Conservation (phyloP, 257 asterid genomes). For the Linaria vulgaris region DNA sequence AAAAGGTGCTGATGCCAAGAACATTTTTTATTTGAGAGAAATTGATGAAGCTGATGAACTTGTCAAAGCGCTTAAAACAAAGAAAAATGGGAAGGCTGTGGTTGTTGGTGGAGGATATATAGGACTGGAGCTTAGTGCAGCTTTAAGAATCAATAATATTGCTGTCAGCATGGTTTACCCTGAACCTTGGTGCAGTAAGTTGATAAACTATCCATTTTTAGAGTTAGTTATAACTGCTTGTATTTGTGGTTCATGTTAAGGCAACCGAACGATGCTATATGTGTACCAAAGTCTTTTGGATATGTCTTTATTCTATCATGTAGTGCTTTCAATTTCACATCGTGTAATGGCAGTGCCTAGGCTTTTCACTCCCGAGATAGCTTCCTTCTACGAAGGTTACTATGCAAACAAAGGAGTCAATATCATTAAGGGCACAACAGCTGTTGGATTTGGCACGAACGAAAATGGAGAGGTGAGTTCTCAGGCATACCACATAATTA, state of each 20-base stretch:
- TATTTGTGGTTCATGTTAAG: constrained; percentile 7
- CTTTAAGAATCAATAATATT: constrained; percentile 60
- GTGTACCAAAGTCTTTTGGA: not conserved
- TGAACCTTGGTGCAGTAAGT: constrained; percentile 99
- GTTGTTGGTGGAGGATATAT: constrained; percentile 97
- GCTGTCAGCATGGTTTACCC: constrained; percentile 94
- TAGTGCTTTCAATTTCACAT: not conserved
- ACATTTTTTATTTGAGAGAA: constrained; percentile 83
- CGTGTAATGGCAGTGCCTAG: constrained; percentile 73
- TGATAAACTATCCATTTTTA: constrained; percentile 1
- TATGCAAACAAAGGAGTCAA: constrained; percentile 76
- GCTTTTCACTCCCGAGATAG: constrained; percentile 82
- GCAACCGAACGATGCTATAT: not conserved
- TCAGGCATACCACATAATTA: not conserved
- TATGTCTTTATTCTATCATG: not conserved
- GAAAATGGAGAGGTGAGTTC: constrained; percentile 67
- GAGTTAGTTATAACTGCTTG: not conserved
- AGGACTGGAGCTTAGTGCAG: constrained; percentile 96
- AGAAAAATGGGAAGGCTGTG: constrained; percentile 80
- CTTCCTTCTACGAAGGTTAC: constrained; percentile 88
- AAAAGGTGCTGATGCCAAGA: constrained; percentile 84
- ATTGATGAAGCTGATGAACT: constrained; percentile 90
- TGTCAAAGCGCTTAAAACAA: constrained; percentile 75
- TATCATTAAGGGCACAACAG: constrained; percentile 93
- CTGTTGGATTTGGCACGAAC: constrained; percentile 78